Evolutionary conservation across 345 rosid genomes (phyloP), one percentile per base, ranked within the genome.

Genomic region (Camelina hispida): DNA sequence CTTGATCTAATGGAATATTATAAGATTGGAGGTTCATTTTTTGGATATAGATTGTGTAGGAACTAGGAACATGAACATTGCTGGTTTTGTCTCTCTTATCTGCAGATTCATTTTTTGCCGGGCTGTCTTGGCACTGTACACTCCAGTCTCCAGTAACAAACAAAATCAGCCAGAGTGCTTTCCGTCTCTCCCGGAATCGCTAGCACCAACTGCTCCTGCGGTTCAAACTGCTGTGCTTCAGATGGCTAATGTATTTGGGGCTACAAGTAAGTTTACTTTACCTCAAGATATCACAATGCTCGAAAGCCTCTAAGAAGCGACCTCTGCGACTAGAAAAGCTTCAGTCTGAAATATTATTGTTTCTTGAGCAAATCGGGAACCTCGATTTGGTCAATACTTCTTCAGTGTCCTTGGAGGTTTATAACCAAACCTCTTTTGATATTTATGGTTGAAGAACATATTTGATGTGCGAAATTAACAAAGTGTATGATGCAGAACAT

Each of bases 41-140:
- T 28, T 62, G 62, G 74, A 62, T 18, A 38, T 34, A 13, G 38
- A 46, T 43, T 56, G 61, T 71, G 46, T 64, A 40, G 43, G 66
- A 47, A 52, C 80, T 18, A 53, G 40, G 23, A 54, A 23, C 32
- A n/a, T 43, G 2, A 40, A 32, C 22, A 37, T 37, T 48, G 43
- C 37, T 66, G 61, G 67, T 28, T 52, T 68, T 42, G 37, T 60
- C 7, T 25, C 34, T 14, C 15, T 70, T 67, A 12, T 47, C 65
- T 64, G 74, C 93, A 94, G 97, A 83, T 94, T 91, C 80, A 37
- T 91, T 52, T 91, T 90, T 78, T 91, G 91, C 51, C 87, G 90
- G 69, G 87, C 89, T 6, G 96, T 84, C 57, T 69, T 91, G 80
- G 72, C 87, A 6, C 84, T 87, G 3, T 84, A 84, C 62, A 79